Evolutionary conservation across 2,329 filamentous ascomycete genomes (phyloP).

Genomic region (Diaporthe sp.): DNA sequence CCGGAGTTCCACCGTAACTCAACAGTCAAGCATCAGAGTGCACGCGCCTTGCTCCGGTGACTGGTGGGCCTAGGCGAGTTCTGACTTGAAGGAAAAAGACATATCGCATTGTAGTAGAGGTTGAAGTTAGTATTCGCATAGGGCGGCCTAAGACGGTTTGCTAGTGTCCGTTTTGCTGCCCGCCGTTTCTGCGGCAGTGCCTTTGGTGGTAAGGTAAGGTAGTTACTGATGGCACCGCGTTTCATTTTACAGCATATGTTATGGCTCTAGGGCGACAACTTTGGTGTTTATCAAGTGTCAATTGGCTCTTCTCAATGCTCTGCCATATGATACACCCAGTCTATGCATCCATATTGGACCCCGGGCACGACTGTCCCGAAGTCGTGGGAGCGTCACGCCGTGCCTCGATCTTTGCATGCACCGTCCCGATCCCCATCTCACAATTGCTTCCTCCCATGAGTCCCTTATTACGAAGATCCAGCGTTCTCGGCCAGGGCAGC

Average conservation of each 20-base stretch:
- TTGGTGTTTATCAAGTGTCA: constrained; percentile 22
- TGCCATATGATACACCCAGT: constrained; percentile 18
- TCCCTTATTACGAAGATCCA: constrained; percentile 45
- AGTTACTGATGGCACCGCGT: constrained; percentile 10
- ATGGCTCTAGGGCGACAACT: not conserved
- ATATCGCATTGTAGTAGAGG: not conserved
- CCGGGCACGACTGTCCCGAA: not conserved
- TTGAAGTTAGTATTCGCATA: not conserved
- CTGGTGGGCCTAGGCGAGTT: not conserved
- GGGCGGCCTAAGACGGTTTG: not conserved
- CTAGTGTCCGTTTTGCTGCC: constrained; percentile 25
- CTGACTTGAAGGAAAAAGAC: not conserved
- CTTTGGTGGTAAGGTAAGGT: not conserved
- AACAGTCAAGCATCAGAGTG: not conserved
- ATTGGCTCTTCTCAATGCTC: constrained; percentile 18
- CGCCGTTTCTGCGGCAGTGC: constrained; percentile 25
- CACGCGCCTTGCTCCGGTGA: not conserved
- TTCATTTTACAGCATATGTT: not conserved
- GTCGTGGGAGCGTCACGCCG: not conserved
- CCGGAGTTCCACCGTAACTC: constrained; percentile 37
- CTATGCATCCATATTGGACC: not conserved
- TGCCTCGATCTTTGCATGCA: not conserved
- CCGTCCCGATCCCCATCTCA: not conserved
- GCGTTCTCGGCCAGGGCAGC: constrained; percentile 53
- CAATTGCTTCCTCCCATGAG: not conserved